phyloP scores from a whole-genome alignment of 495 filamentous ascomycete genomes.

The Penicillium cosmopolitanum region DNA sequence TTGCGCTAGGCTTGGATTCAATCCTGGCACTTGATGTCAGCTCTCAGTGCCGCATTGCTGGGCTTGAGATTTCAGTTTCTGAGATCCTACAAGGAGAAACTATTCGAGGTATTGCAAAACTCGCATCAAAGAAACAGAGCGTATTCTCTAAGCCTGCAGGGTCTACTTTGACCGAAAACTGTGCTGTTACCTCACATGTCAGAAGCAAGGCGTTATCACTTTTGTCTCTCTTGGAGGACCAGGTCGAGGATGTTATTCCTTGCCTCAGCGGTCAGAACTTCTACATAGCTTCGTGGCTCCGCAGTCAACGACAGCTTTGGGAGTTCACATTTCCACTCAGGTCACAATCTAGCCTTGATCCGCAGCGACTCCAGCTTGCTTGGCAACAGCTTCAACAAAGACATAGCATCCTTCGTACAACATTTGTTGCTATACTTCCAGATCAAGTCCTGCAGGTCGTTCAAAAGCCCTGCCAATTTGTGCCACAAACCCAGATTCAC shows the following conservation, averaged over 20 bases:
- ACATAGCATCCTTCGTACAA: not conserved
- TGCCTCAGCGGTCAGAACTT: constrained; percentile 69
- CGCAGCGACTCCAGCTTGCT: constrained; percentile 39
- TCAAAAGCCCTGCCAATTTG: not conserved
- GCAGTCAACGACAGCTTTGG: constrained; percentile 58
- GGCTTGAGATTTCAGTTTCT: constrained; percentile 7
- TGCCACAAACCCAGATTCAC: not conserved
- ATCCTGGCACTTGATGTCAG: not conserved
- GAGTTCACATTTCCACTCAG: constrained; percentile 62
- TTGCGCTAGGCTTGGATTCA: not conserved
- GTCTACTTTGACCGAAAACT: not conserved
- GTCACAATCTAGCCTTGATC: constrained; percentile 32
- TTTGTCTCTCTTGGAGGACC: not conserved
- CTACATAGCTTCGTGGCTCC: constrained; percentile 68
- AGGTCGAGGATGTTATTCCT: constrained; percentile 51
- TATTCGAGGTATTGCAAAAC: constrained; percentile 26
- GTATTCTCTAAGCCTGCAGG: constrained; percentile 29
- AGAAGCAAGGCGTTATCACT: not conserved
- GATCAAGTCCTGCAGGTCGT: not conserved
- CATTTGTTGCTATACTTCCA: not conserved
- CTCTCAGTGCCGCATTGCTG: not conserved
- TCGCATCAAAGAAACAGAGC: constrained; percentile 31
- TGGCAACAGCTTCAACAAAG: constrained; percentile 44
- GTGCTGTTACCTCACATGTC: not conserved
- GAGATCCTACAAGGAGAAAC: constrained; percentile 26